Evolutionary conservation across 805 yeast genomes (phyloP).

Genomic region (Candida silvicultrix): DNA sequence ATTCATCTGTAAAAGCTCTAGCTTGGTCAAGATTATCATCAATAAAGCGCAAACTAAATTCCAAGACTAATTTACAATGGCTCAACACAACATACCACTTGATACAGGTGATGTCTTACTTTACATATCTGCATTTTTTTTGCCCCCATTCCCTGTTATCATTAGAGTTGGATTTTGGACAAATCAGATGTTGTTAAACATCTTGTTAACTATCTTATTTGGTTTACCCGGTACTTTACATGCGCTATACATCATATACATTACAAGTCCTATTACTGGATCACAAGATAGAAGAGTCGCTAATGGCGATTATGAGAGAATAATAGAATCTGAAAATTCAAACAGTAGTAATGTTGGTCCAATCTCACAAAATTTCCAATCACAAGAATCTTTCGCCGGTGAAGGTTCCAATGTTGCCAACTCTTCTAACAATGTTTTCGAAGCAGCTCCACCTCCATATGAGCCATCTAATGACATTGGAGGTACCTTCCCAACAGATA

Average conservation of each 20-base stretch:
- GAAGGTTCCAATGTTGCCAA: background rate
- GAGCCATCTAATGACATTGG: conserved; percentile 3
- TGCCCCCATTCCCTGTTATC: conserved; percentile 73
- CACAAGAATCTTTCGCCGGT: background rate
- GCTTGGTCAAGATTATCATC: too few relatives aligned
- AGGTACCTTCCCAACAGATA: conserved; percentile 11
- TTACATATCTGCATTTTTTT: conserved; percentile 51
- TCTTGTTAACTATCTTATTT: conserved; percentile 63
- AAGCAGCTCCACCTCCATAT: conserved; percentile 18
- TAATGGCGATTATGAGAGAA: conserved; percentile 15
- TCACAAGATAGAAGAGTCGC: conserved; percentile 10
- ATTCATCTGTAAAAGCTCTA: too few relatives aligned
- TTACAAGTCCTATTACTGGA: conserved; percentile 16
- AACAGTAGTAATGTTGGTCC: background rate
- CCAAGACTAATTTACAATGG: conserved; percentile 1
- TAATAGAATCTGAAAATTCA: conserved; percentile 9
- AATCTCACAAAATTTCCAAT: background rate
- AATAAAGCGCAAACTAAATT: too few relatives aligned
- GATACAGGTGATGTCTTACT: conserved; percentile 44
- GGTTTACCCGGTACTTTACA: conserved; percentile 72
- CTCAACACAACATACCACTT: conserved; percentile 1
- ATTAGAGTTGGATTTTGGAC: conserved; percentile 57
- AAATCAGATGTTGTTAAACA: conserved; percentile 49
- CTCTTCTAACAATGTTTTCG: background rate
- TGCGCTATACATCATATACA: conserved; percentile 47